These are phyloP conservation scores for Leccinum pachyderme DNA, from an alignment of 1,284 basidiomycete genomes.

Conservation along the genomic window DNA sequence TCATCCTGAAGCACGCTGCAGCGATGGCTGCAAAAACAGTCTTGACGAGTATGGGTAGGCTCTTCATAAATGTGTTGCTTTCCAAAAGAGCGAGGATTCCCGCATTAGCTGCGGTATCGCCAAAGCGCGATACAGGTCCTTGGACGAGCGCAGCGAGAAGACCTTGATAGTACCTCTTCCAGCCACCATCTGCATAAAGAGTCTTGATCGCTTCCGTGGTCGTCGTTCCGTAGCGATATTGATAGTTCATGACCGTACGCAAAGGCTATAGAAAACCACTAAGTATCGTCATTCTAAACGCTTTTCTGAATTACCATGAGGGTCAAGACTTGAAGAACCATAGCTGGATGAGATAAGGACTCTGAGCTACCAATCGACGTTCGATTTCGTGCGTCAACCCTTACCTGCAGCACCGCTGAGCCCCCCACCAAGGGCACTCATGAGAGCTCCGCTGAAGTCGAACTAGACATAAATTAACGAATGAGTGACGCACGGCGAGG, in stretches of 20 bases:
- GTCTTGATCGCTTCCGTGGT: constrained; percentile 41
- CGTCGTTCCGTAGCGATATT: constrained; percentile 79
- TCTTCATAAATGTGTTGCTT: constrained; percentile 64
- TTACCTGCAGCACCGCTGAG: constrained; percentile 79
- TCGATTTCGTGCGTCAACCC: constrained; percentile 4
- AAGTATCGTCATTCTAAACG: constrained; percentile 7
- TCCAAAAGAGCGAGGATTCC: constrained; percentile 76
- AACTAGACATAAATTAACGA: constrained; percentile 49
- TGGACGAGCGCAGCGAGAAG: constrained; percentile 79
- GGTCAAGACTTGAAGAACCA: constrained; percentile 85
- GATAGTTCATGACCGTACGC: constrained; percentile 91
- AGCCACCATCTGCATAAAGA: constrained; percentile 51
- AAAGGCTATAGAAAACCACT: constrained; percentile 46
- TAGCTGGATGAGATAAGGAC: constrained; percentile 46
- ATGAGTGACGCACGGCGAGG: constrained; percentile 2
- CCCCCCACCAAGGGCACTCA: constrained; percentile 80
- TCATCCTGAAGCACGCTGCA: constrained; percentile 79
- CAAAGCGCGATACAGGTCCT: constrained; percentile 77
- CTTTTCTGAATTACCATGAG: constrained; percentile 58
- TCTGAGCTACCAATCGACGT: background rate
- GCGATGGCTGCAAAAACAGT: constrained; percentile 69
- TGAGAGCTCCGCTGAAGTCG: constrained; percentile 71
- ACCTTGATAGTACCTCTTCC: constrained; percentile 80
- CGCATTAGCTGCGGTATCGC: constrained; percentile 84
- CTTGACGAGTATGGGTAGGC: constrained; percentile 61